phyloP scores from a whole-genome alignment of 192 early-diverging fungal species.

The Thamnidium elegans region DNA sequence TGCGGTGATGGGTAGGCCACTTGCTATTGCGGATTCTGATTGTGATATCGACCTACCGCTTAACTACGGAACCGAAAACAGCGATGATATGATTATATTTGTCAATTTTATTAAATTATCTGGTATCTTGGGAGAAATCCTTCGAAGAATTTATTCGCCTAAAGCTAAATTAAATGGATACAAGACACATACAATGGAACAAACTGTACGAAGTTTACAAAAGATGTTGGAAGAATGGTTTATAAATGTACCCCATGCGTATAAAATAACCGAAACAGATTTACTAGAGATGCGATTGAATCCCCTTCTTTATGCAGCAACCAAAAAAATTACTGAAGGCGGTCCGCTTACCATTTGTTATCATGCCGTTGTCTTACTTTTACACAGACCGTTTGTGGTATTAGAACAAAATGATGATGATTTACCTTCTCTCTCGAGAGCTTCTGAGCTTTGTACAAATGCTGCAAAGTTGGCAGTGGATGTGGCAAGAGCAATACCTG shows the following conservation, averaged over 20 bases:
- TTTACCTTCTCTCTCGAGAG: neutral
- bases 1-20: conserved; percentile 38
- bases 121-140: conserved; percentile 32
- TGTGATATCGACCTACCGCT: conserved; percentile 37
- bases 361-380: conserved; percentile 30
- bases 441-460: conserved; percentile 3
- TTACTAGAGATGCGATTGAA: neutral
- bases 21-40: conserved; percentile 45
- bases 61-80: conserved; percentile 4
- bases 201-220: conserved; percentile 27
- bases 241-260: conserved; percentile 14
- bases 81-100: conserved; percentile 22
- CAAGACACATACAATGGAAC: conserved; percentile 12
- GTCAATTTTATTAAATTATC: conserved; percentile 33
- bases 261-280: conserved; percentile 14
- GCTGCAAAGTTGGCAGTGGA: conserved; percentile 25
- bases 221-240: conserved; percentile 32
- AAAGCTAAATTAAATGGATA: conserved; percentile 27
- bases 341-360: conserved; percentile 31
- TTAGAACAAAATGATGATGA: neutral
- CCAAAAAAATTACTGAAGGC: conserved; percentile 9
- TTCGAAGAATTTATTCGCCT: conserved; percentile 36
- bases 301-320: neutral
- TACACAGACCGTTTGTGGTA: conserved; percentile 36
- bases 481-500: conserved; percentile 17